Percentiles rank a stretch among this genome's conserved stretches.
phyloP scores from a whole-genome alignment of 495 filamentous ascomycete genomes.

The Bathelium albidoporum region DNA sequence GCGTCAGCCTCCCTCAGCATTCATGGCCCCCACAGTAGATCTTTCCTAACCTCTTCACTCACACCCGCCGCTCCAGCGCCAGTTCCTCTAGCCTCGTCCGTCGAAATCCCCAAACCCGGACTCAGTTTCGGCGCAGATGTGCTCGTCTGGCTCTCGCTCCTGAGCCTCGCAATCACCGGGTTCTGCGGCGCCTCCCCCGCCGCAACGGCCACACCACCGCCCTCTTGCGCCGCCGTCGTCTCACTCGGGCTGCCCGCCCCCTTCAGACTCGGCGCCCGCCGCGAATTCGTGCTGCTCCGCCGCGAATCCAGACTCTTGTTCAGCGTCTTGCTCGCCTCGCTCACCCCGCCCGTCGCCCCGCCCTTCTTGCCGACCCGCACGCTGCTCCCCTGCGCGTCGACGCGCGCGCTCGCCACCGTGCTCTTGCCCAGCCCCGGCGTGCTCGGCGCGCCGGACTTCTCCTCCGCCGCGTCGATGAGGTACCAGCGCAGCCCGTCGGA shows the following conservation, averaged over 20 bases:
- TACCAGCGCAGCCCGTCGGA: slow-evolving; percentile 96
- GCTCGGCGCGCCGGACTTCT: slow-evolving; percentile 87
- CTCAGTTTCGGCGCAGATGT: not conserved
- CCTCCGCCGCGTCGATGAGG: slow-evolving; percentile 82
- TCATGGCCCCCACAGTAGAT: slow-evolving; percentile 32
- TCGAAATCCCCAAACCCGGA: not conserved
- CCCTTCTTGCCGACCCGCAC: slow-evolving; percentile 44
- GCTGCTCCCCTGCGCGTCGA: slow-evolving; percentile 73
- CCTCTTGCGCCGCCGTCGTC: slow-evolving; percentile 6
- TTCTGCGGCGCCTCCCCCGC: not conserved
- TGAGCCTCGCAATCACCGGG: not conserved
- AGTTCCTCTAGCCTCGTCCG: not conserved
- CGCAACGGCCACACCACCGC: not conserved
- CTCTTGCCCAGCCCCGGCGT: slow-evolving; percentile 81
- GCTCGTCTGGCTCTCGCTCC: slow-evolving; percentile 1
- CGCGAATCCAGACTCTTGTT: slow-evolving; percentile 82
- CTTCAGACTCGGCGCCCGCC: slow-evolving; percentile 41
- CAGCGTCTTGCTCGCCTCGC: slow-evolving; percentile 64
- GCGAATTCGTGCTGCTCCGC: slow-evolving; percentile 73
- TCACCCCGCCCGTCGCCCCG: slow-evolving; percentile 40
- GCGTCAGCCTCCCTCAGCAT: slow-evolving; percentile 8
- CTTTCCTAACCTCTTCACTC: slow-evolving; percentile 32
- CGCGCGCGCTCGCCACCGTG: slow-evolving; percentile 79
- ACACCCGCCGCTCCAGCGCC: not conserved
- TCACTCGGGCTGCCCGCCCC: slow-evolving; percentile 11